Evolutionary conservation across 2,329 filamentous ascomycete species (phyloP), one percentile per base, ranked within the genome.

Genomic region (Monascus ruber): DNA sequence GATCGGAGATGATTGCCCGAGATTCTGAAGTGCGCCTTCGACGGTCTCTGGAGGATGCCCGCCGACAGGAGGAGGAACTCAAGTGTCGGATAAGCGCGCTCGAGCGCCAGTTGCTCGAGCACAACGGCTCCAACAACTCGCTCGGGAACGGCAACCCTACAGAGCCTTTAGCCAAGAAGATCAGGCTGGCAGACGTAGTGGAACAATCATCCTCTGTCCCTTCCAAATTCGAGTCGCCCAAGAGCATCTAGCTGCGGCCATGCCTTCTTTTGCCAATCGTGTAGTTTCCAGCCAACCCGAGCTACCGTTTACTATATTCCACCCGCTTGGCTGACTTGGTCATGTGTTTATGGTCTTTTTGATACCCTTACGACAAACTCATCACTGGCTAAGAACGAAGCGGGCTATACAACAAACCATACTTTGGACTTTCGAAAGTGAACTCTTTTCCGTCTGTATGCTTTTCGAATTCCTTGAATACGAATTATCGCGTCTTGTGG

Each of bases 31-130:
- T 64, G 34, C 69, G 66, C 42, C 59, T 83, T 35, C 72, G 73
- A 42, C 67, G 71, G 28, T 79, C 82, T 47, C 70, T 88, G 1
- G 84, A 93, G 27, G 83, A 89, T 37, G 79, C 81, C 35, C 81
- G 87, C 51, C 74, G 77, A 37, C 74, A 85, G 29, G 87, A 93
- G 60, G 84, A 86, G 42, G 83, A 81, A 41, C 71, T 94, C 31
- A 93, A 93, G 65, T 75, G 83, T 37, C 78, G 83, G 37, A 69
- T 94, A n/a, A 82, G 85, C 41, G 85, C 93, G 49, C 68, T 87
- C 33, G 83, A 89, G 55, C 70, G 58, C 41, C 69, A 72, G 43
- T 44, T 74, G 9, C 49, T 48, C 29, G 64, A 68, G 24, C 46
- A 58, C 33, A 42, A 40, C n/a, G 43, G 43, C 27, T 42, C 45